Evolutionary conservation across 2,329 filamentous ascomycete species (phyloP).

Genomic region (Microcyclospora tardicrescens): DNA sequence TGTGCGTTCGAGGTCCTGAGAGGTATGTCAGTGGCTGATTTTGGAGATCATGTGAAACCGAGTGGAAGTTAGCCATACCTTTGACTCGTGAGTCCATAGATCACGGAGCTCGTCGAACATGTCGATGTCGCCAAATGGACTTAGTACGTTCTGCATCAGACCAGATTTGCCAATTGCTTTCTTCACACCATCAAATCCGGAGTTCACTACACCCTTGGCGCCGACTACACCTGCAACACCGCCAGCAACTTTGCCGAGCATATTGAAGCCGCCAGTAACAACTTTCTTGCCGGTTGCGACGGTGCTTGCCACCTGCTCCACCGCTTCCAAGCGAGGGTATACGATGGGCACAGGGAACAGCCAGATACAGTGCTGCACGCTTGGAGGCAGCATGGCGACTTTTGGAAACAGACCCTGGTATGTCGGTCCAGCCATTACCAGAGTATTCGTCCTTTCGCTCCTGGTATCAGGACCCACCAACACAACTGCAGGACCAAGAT

Average conservation of each 20-base stretch:
- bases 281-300: constrained; percentile 93
- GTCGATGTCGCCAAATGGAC: constrained; percentile 92
- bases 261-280: constrained; percentile 90
- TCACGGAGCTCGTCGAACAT: constrained; percentile 88
- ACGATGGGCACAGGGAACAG: constrained; percentile 85
- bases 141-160: constrained; percentile 88
- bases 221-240: constrained; percentile 92
- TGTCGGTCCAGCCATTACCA: constrained; percentile 89
- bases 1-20: constrained; percentile 76
- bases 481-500: constrained; percentile 78
- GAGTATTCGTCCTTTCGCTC: constrained; percentile 77
- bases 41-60: neutral
- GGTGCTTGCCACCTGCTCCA: constrained; percentile 82
- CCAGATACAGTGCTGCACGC: constrained; percentile 93
- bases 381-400: constrained; percentile 76
- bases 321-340: constrained; percentile 81
- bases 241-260: constrained; percentile 87
- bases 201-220: constrained; percentile 81
- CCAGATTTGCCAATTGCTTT: constrained; percentile 91
- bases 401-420: constrained; percentile 98
- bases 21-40: constrained; percentile 2
- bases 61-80: constrained; percentile 35
- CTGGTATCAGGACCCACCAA: constrained; percentile 84
- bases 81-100: constrained; percentile 96
- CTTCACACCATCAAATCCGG: constrained; percentile 90